Evolutionary conservation across 2,329 filamentous ascomycete genomes (phyloP), one percentile per base, ranked within the genome.

Genomic region (Aspergillus sp.): DNA sequence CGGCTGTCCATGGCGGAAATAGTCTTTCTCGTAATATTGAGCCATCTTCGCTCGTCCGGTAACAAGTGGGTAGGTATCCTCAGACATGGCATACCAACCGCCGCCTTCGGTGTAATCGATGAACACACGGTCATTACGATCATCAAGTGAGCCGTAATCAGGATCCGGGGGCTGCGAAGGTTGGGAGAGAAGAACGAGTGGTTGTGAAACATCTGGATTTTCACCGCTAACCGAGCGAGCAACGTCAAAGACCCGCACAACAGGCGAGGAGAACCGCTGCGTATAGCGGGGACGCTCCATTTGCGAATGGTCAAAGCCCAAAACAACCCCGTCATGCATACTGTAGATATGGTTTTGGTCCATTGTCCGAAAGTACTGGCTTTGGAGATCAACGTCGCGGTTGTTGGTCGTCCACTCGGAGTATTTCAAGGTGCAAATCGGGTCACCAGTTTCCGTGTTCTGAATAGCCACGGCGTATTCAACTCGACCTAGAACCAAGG

Each of bases 381-480:
- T 85, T 67, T 91, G 87, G 6, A 99, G 85, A 71, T 99, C 95
- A 62, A 85, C 85, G 73, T 99, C 93, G 60, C 88, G 90, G 58
- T 89, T 96, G 74, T 99, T 99, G 14, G 93, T 90, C 0, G 87
- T 88, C 95, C 95, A 99, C 73, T 99, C 95, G 11, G 91, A 90
- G 70, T 96, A 99, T 64, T 87, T 93, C 65, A 99, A 85, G 0
- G 91, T 96, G 68, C 92, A 96, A 61, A 99, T 89, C 7, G 86
- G 85, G 58, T 88, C 85, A 1, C 89, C 88, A 3, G 86, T 87
- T 64, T 89, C 84, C 45, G 83, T 84, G 59, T 90, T 88, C 63
- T 92, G 89, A 45, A 99, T 96, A 56, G 84, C 87, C 59, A 99
- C 88, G 6, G 86, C 93, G 75, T 99, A 99, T 73, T 97, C 92